These are phyloP conservation scores for Pestalotiopsis sp. DNA, from an alignment of 2,329 filamentous ascomycete species.

Conservation along the genomic window DNA sequence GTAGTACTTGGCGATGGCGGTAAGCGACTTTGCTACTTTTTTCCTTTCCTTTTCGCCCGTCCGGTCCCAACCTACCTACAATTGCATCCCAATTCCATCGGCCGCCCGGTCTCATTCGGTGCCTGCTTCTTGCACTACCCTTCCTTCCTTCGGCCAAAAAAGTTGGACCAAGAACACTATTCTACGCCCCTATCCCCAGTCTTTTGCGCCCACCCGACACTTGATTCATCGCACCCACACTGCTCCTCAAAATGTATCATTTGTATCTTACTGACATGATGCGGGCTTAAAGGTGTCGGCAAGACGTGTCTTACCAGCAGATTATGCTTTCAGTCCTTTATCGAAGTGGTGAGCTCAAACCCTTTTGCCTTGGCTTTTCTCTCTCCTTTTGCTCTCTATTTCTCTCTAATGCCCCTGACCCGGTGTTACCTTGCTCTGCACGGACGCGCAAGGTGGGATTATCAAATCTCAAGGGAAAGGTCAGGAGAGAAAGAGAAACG, in stretches of 20 bases:
- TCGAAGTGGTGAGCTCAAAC: conserved; percentile 2
- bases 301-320: conserved; percentile 6
- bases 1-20: conserved; percentile 8
- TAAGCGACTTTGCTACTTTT: neutral
- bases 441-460: neutral
- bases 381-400: neutral
- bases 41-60: neutral
- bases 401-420: neutral
- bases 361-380: neutral
- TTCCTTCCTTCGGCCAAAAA: neutral
- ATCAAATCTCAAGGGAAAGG: too few relatives aligned
- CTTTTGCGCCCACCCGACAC: neutral
- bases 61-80: neutral
- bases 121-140: neutral
- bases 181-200: neutral
- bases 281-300: neutral
- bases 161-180: neutral
- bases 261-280: neutral
- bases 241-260: neutral
- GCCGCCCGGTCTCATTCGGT: neutral
- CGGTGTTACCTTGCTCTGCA: neutral
- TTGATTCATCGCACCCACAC: neutral
- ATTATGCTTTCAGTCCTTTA: conserved; percentile 1
- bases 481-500: neutral
- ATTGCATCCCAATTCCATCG: neutral